A percentile compares a stretch with the other conserved stretches of the same genome.
These are phyloP conservation scores for Sapria himalayana DNA, from an alignment of 345 rosid species.

Conservation along the genomic window DNA sequence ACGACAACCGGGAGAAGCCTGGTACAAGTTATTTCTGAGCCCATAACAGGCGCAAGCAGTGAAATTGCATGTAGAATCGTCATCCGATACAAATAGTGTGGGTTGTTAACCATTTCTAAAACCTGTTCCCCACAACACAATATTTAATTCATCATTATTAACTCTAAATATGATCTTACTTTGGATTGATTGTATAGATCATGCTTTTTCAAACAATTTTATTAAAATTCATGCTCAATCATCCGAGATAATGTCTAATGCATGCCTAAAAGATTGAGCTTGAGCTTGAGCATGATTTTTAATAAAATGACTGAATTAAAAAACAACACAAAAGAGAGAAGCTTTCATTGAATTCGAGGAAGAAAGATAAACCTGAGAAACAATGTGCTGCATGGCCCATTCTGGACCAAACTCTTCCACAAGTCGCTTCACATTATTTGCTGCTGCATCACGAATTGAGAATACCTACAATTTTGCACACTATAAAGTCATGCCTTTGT, in stretches of 20 bases:
- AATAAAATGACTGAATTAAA: neutral
- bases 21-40: conserved; percentile 70
- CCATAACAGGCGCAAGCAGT: conserved; percentile 81
- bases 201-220: no score
- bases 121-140: conserved; percentile 24
- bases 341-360: neutral
- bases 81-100: conserved; percentile 83
- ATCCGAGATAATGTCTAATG: no score
- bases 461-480: conserved; percentile 36
- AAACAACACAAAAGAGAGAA: neutral
- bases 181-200: no score
- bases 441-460: conserved; percentile 89
- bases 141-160: neutral
- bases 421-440: conserved; percentile 81
- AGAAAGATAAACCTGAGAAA: conserved; percentile 50
- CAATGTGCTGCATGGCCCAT: conserved; percentile 96
- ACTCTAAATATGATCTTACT: no score
- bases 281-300: no score
- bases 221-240: no score
- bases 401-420: conserved; percentile 97
- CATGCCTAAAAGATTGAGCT: no score
- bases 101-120: conserved; percentile 50
- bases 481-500: no score
- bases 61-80: conserved; percentile 56
- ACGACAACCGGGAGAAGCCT: conserved; percentile 52